Evolutionary conservation across 2,329 filamentous ascomycete genomes (phyloP), one percentile per base, ranked within the genome.

Genomic region (Phyllosticta paracitricarpa): DNA sequence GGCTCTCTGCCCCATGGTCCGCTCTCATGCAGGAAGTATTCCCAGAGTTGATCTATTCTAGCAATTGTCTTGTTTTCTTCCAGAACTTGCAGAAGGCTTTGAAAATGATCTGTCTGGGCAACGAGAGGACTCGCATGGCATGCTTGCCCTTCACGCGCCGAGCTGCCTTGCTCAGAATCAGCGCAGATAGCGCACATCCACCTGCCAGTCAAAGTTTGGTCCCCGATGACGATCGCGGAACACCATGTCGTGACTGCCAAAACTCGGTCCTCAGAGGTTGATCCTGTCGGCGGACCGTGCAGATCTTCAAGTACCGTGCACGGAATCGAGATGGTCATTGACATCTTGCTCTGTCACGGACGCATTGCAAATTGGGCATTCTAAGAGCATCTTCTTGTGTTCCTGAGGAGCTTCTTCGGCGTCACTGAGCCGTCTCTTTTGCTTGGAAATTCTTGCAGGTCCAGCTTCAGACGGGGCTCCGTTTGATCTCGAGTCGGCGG

Each of bases 291-390:
- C 58, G 28, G 54, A 61, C 52, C 58, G 33, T 56, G 59, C 54
- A 14, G 60, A 54, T 59, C 58, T 24, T 26, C 58, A 61, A 14
- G 52, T 40, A n/a, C 58, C 58, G 58, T 61, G 58, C 58, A 30
- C 58, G 2, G 54, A 56, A 19, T 78, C 75, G 1, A 78, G 65
- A 66, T 78, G 76, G 58, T 71, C 64, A 61, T 77, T 77, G 59
- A 78, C 75, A 4, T 68, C 60, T 51, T 67, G 63, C 56, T 73
- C 70, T 5, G 66, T 65, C 54, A 77, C 56, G 1, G 48, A 59
- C 3, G 62, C 22, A 40, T 65, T 67, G 62, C 76, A 77, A 55
- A 77, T 76, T 2, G 76, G 76, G 54, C 75, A 78, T n/a, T 68
- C 62, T 0, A 76, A 70, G 3, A 71, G 61, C 2, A 66, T 24